Percentiles rank a stretch among this genome's conserved stretches.
These are phyloP conservation scores for Paratrypanosoma confusum DNA, from an alignment of 208 protist genomes.

Conservation along the genomic window DNA sequence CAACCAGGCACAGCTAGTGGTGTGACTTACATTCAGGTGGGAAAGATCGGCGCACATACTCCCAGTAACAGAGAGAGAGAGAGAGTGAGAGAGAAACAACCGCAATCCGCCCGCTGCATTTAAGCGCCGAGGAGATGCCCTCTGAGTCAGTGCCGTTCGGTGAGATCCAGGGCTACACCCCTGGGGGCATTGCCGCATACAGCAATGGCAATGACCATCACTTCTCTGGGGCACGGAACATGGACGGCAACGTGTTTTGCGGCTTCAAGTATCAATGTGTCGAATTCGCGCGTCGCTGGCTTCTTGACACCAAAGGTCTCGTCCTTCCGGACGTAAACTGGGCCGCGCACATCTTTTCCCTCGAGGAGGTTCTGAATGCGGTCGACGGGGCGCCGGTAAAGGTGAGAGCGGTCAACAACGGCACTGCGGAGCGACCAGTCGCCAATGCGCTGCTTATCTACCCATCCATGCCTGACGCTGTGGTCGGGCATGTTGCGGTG, in stretches of 20 bases:
- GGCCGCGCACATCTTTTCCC: conserved; percentile 68
- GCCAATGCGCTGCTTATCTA: conserved; percentile 71
- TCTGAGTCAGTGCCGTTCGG: conserved; percentile 48
- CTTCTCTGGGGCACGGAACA: conserved; percentile 77
- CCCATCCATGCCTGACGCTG: conserved; percentile 30
- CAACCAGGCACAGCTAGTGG: too few relatives aligned
- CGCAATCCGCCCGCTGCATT: neutral
- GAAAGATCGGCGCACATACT: too few relatives aligned
- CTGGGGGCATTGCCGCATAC: conserved; percentile 73
- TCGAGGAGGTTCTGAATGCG: conserved; percentile 54
- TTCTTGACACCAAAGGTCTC: conserved; percentile 66
- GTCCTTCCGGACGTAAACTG: conserved; percentile 72
- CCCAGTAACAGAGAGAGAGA: neutral
- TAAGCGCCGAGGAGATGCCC: too few relatives aligned
- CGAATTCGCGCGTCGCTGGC: conserved; percentile 80
- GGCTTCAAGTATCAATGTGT: conserved; percentile 87
- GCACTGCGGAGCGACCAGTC: conserved; percentile 43
- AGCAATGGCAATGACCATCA: conserved; percentile 80
- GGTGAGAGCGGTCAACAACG: conserved; percentile 41
- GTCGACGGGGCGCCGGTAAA: conserved; percentile 34
- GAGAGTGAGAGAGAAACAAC: neutral
- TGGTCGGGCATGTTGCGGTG: conserved; percentile 62
- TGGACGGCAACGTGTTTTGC: conserved; percentile 64
- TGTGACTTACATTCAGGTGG: too few relatives aligned
- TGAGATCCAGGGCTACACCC: conserved; percentile 57